Evolutionary conservation across 352 stramenopile species (phyloP).

Genomic region (Phytophthora fragariaefolia): DNA sequence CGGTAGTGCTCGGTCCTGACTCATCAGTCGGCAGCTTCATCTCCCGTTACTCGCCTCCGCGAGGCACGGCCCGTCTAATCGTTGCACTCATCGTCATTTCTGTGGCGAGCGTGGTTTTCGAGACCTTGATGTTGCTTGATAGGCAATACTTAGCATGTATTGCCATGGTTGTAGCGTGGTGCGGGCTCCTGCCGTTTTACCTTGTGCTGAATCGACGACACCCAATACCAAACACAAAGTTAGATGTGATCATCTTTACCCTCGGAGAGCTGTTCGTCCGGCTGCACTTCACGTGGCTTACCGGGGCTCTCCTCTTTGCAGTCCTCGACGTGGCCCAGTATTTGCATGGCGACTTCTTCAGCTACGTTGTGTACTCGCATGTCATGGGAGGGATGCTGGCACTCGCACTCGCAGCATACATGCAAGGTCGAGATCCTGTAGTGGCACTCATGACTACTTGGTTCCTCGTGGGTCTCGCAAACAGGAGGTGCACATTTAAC

Average conservation of each 20-base stretch:
- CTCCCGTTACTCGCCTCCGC: conserved; percentile 30
- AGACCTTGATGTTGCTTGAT: not conserved
- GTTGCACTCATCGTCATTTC: not conserved
- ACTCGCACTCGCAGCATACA: conserved; percentile 28
- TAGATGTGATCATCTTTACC: not conserved
- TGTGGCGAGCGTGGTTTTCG: conserved; percentile 1
- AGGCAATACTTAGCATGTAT: not conserved
- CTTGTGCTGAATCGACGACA: conserved; percentile 5
- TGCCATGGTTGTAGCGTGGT: conserved; percentile 6
- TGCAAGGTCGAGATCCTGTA: conserved; percentile 33
- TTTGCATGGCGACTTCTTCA: conserved; percentile 33
- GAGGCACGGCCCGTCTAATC: conserved; percentile 9
- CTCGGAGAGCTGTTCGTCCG: not conserved
- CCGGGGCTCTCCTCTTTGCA: conserved; percentile 21
- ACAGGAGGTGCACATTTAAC: conserved; percentile 24
- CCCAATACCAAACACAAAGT: conserved; percentile 4
- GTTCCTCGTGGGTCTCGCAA: conserved; percentile 30
- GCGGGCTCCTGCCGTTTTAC: conserved; percentile 16
- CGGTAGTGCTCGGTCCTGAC: conserved; percentile 1
- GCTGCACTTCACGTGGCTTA: conserved; percentile 46
- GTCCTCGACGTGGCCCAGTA: conserved; percentile 38
- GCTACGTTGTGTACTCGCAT: conserved; percentile 32
- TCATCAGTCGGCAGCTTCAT: conserved; percentile 34
- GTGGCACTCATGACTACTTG: conserved; percentile 34
- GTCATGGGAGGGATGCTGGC: conserved; percentile 34